Evolutionary conservation across 2,329 filamentous ascomycete genomes (phyloP), one percentile per base, ranked within the genome.

Genomic region (Diaporthe ampelina): DNA sequence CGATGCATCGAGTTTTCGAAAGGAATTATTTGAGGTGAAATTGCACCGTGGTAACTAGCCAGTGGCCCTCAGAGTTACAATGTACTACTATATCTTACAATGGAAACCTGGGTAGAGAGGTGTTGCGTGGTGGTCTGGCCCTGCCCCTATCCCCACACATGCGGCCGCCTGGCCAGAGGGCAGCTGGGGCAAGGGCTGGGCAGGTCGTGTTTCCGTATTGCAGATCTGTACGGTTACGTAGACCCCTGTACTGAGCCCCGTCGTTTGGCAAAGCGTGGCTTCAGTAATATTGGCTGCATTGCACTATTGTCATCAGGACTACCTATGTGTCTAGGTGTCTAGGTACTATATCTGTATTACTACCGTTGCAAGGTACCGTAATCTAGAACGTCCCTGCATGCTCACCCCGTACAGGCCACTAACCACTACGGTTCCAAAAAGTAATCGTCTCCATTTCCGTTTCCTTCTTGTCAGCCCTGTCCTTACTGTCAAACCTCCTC

Each of bases 171-270:
- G 29, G 45, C 45, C 24, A 52, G 48, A n/a, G 56, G 56, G 32
- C 29, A 57, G 54, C 54, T 35, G 54, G 54, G 59, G 35, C 10
- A 26, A 37, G 45, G 45, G 61, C 45, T 35, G 45, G 61, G 45
- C 43, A 45, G 26, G 45, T n/a, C 63, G n/a, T 52, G 63, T 52
- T n/a, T 24, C 63, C 29, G 32, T 26, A 40, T n/a, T 67, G 63
- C 45, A 67, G 63, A 40, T 67, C 63, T 67, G 45, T 67, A 52
- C 63, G 45, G 37, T 54, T 68, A 68, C 63, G 48, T 68, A 68
- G 48, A 54, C 52, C 45, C 63, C 48, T 68, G 48, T 52, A 52
- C 48, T 6, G 48, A 52, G 32, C 63, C 45, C 40, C 26, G 59
- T 43, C 19, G 17, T 63, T 6, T 52, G 48, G 59, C 40, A 32